These are phyloP conservation scores for Solanum habrochaites DNA, from an alignment of 257 asterid genomes.

Conservation along the genomic window DNA sequence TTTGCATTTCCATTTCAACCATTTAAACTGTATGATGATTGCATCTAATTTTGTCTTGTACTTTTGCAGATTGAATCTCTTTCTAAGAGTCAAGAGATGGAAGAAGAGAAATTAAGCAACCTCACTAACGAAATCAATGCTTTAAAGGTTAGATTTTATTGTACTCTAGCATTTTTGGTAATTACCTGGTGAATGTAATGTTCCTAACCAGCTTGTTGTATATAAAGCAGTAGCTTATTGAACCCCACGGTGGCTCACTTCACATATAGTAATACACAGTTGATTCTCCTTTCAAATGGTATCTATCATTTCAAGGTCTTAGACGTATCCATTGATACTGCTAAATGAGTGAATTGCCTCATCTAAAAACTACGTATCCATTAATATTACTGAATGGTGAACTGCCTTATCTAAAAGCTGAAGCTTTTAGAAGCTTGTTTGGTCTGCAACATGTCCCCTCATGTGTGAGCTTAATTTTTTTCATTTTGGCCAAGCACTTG, in stretches of 20 bases:
- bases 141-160: conserved; percentile 43
- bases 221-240: not conserved
- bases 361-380: not conserved
- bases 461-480: not conserved
- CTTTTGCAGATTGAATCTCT: conserved; percentile 65
- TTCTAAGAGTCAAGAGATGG: conserved; percentile 41
- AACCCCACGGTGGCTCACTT: not conserved
- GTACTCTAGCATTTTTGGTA: not conserved
- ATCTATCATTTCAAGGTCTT: not conserved
- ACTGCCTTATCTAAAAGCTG: not conserved
- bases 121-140: conserved; percentile 44
- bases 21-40: not conserved
- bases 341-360: not conserved
- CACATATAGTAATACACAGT: not conserved
- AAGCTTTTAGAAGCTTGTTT: not conserved
- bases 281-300: not conserved
- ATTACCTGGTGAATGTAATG: not conserved
- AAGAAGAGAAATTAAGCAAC: conserved; percentile 38
- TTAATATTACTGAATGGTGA: not conserved
- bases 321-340: not conserved
- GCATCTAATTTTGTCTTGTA: not conserved
- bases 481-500: not conserved
- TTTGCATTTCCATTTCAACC: not conserved
- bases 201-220: not conserved
- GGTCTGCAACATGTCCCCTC: not conserved